phyloP scores from a whole-genome alignment of 148 eudicot genomes.

The Silene uniflora region DNA sequence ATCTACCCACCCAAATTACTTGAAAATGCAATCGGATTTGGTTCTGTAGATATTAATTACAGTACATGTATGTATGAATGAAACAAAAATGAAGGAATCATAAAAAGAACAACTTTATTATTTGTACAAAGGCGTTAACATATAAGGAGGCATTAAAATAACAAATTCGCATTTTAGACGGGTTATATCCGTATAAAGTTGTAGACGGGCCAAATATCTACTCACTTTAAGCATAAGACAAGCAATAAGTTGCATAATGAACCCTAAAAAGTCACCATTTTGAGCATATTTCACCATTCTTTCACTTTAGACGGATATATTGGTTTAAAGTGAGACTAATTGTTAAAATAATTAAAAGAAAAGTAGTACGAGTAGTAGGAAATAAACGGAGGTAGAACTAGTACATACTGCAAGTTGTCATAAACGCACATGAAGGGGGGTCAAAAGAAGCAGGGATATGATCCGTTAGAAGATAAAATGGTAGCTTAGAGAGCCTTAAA shows the following conservation, averaged over 20 bases:
- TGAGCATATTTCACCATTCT: no score
- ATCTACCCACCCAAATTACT: no score
- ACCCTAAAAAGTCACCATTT: no score
- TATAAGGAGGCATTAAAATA: not conserved
- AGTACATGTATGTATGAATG: not conserved
- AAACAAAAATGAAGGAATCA: not conserved
- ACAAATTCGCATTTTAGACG: no score
- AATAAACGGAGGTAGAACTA: not conserved
- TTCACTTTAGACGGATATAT: no score
- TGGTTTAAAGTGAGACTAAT: no score
- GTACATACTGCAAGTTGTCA: conserved; percentile 14
- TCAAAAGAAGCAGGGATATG: conserved; percentile 13
- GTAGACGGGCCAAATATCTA: no score
- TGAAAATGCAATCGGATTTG: no score
- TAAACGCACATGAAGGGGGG: conserved; percentile 19
- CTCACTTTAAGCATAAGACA: no score
- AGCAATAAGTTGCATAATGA: no score
- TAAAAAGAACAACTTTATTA: not conserved
- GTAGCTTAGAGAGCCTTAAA: conserved; percentile 10
- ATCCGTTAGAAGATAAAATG: conserved; percentile 16
- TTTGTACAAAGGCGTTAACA: not conserved
- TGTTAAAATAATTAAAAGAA: not conserved
- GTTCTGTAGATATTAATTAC: no score
- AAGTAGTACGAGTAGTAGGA: not conserved
- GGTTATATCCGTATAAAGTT: no score